Evolutionary conservation across 805 yeast genomes (phyloP).

Genomic region (Candida pseudoglaebosa): DNA sequence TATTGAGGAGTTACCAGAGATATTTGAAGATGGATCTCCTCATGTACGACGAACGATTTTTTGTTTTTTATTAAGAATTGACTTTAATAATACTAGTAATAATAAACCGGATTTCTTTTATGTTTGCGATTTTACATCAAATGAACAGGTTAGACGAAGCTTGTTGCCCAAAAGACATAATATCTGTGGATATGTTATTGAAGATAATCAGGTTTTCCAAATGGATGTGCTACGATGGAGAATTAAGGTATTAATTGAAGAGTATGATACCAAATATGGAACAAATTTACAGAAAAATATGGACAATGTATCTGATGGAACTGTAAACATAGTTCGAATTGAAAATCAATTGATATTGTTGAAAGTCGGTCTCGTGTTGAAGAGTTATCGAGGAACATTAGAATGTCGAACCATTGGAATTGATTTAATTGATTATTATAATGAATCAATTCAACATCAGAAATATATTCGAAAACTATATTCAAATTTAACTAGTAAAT

Average conservation of each 20-base stretch:
- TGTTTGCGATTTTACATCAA: constrained; percentile 2
- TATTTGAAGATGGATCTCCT: not conserved
- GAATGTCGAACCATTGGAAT: constrained; percentile 4
- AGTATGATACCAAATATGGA: constrained; percentile 2
- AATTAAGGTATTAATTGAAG: constrained; percentile 3
- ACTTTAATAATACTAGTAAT: constrained; percentile 3
- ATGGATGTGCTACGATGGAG: constrained; percentile 5
- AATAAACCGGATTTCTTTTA: constrained; percentile 5
- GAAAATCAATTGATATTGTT: constrained; percentile 4
- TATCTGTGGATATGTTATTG: constrained; percentile 1
- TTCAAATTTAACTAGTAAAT: not conserved
- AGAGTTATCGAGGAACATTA: constrained; percentile 3
- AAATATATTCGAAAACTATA: constrained; percentile 1
- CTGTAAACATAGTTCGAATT: constrained; percentile 2
- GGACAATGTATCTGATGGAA: not conserved
- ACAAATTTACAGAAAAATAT: not conserved
- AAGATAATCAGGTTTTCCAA: constrained; percentile 5
- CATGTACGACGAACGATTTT: constrained; percentile 1
- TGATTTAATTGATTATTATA: constrained; percentile 3
- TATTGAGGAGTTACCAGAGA: constrained; percentile 1
- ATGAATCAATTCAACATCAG: not conserved
- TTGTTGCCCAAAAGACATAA: constrained; percentile 2
- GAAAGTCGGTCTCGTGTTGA: constrained; percentile 4
- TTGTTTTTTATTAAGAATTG: constrained; percentile 3
- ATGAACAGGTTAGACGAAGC: constrained; percentile 1